Base-by-base conservation (phyloP, 257 asterid genomes). In the Misopates orontium region DNA sequence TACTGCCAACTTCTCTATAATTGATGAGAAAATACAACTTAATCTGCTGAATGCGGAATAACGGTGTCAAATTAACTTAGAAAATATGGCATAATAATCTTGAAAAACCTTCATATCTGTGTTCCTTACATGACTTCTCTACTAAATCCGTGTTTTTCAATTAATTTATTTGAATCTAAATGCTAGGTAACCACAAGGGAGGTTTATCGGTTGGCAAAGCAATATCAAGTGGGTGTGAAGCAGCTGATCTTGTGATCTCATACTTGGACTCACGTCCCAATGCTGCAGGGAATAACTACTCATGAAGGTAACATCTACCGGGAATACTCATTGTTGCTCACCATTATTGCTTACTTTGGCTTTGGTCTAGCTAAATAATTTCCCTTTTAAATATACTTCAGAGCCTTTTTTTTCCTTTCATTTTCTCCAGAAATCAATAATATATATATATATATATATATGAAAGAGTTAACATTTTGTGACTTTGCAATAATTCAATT, bases 201-300 rank as follows among this genome's bases (percentile, higher is more conserved):
- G 98, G 97, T 71, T 66, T 89, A 68, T 87, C 97, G 36, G 98
- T 92, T 63, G 97, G 98, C 60, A 92, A 85, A 84, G 95, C 98
- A 71, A 75, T 89, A 71, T 79, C 95, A 16, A 83, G 79, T 18
- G 98, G 96, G 48, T 91, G 96, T 75, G 65, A 79, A 57, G 98
- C 96, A 75, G 97, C 97, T 52, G 94, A 89, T 70, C 97, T 79
- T 36, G 96, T 89, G 50, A 87, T 92, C 52, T 87, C 96, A 7
- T 89, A 92, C 73, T 79, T 92, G 56, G 78, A 87, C 49, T 79
- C 91, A 41, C 58, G 68, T 47, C 54, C 79, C 22, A 62, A 64
- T 10, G 57, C 72, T 25, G 31, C 69, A 62, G 69, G 18, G 47
- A 56, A 28, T 2, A 28, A 64, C 2, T n/a, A 52, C 10, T 49